Conservation (phyloP, 345 rosid species). For the Pistacia atlantica region DNA sequence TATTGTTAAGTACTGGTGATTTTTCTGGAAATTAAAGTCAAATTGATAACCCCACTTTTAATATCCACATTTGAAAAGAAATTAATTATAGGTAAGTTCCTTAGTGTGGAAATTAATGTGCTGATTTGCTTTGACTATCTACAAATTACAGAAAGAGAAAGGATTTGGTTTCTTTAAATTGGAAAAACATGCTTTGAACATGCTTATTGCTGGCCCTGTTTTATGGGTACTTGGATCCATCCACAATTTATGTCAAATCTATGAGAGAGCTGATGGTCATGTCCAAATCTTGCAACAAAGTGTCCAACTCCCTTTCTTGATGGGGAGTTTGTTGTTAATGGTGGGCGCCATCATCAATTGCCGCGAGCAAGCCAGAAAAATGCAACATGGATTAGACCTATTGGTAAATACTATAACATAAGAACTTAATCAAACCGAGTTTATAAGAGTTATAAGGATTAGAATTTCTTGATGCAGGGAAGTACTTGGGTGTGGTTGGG, state of each 20-base stretch:
- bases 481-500: constrained; percentile 60
- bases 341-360: constrained; percentile 65
- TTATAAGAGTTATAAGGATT: too few relatives aligned
- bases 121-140: not conserved
- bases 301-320: constrained; percentile 71
- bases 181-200: constrained; percentile 60
- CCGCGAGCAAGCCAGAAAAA: constrained; percentile 43
- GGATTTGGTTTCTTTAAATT: constrained; percentile 41
- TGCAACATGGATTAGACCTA: constrained; percentile 48
- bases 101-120: not conserved
- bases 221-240: constrained; percentile 82
- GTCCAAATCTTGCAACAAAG: constrained; percentile 75
- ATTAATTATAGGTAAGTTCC: too few relatives aligned
- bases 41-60: too few relatives aligned
- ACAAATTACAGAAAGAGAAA: constrained; percentile 52
- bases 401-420: constrained; percentile 37
- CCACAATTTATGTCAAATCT: constrained; percentile 86
- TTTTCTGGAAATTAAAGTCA: too few relatives aligned
- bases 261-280: constrained; percentile 83
- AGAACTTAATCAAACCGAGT: too few relatives aligned
- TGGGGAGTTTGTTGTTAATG: constrained; percentile 60
- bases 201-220: constrained; percentile 73
- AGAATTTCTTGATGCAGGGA: constrained; percentile 37
- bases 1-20: too few relatives aligned
- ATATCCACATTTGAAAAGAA: too few relatives aligned